Conservation (phyloP, 352 stramenopile genomes). For the Globisporangium orthogonon region DNA sequence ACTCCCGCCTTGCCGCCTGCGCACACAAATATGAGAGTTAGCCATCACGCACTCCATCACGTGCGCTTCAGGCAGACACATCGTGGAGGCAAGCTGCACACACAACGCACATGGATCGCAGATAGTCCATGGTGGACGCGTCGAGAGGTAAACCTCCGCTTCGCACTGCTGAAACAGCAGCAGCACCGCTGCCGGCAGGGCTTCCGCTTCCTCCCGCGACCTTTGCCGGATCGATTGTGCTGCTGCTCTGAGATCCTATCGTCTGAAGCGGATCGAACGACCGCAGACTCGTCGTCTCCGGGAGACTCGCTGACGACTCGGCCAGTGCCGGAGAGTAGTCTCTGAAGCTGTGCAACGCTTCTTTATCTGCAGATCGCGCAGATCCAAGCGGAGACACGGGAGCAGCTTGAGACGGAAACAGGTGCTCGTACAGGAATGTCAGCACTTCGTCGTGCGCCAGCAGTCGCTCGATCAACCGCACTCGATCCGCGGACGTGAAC, state of each 20-base stretch:
- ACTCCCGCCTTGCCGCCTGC: conserved; percentile 5
- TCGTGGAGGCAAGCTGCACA: not conserved
- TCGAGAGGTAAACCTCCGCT: conserved; percentile 32
- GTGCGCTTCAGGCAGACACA: too few species aligned
- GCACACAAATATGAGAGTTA: not conserved
- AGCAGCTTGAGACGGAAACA: conserved; percentile 48
- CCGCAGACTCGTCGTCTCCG: conserved; percentile 5
- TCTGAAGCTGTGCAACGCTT: not conserved
- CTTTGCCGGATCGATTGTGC: not conserved
- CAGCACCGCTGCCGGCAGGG: conserved; percentile 30
- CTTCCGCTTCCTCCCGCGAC: conserved; percentile 2
- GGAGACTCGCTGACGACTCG: conserved; percentile 15
- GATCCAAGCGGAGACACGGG: conserved; percentile 4
- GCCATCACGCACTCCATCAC: not conserved
- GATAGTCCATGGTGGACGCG: conserved; percentile 45
- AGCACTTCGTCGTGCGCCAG: conserved; percentile 79
- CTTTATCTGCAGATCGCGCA: conserved; percentile 11
- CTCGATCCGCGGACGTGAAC: conserved; percentile 56
- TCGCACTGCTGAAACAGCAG: conserved; percentile 29
- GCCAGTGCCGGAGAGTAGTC: conserved; percentile 2
- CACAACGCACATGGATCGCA: conserved; percentile 33
- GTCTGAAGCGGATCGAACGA: not conserved
- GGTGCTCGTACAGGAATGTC: conserved; percentile 58
- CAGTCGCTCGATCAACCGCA: conserved; percentile 69
- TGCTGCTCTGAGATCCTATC: not conserved